These are phyloP conservation scores for Suhomyces choctaworum DNA, from an alignment of 1,139 yeast genomes.

Conservation along the genomic window DNA sequence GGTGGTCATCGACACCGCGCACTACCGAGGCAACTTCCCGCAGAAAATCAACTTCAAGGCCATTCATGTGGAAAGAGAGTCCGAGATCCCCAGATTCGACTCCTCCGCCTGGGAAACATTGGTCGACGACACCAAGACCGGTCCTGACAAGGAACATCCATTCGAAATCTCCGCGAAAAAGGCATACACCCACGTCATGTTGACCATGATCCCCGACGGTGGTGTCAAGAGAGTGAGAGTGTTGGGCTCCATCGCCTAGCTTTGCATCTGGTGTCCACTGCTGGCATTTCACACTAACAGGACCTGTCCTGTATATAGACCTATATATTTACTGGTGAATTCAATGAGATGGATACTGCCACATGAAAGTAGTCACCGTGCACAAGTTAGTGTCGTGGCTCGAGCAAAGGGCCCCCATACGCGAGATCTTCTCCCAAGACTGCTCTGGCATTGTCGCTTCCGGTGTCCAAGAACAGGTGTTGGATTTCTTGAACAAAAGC, in stretches of 20 bases:
- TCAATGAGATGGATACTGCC: slow-evolving; percentile 1
- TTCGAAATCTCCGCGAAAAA: slow-evolving; percentile 36
- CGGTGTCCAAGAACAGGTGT: slow-evolving; percentile 4
- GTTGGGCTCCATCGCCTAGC: slow-evolving; percentile 55
- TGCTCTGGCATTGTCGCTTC: neutral
- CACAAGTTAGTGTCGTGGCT: slow-evolving; percentile 11
- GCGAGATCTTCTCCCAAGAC: slow-evolving; percentile 11
- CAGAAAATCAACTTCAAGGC: slow-evolving; percentile 70
- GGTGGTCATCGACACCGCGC: slow-evolving; percentile 84
- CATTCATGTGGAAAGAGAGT: slow-evolving; percentile 37
- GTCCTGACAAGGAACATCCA: slow-evolving; percentile 76
- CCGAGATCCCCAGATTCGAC: slow-evolving; percentile 40
- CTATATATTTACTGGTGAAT: slow-evolving; percentile 3
- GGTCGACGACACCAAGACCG: slow-evolving; percentile 70
- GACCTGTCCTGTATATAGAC: slow-evolving; percentile 1
- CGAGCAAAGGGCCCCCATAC: slow-evolving; percentile 16
- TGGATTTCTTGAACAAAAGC: slow-evolving; percentile 3
- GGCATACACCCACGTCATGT: slow-evolving; percentile 62
- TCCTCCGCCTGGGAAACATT: slow-evolving; percentile 55
- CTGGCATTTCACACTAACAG: neutral
- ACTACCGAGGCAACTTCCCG: slow-evolving; percentile 91
- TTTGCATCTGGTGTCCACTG: neutral
- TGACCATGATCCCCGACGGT: slow-evolving; percentile 91
- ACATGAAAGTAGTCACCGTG: slow-evolving; percentile 7
- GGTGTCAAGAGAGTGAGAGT: slow-evolving; percentile 90